These are phyloP conservation scores for Phytophthora chlamydospora DNA, from an alignment of 352 stramenopile species.

Conservation along the genomic window DNA sequence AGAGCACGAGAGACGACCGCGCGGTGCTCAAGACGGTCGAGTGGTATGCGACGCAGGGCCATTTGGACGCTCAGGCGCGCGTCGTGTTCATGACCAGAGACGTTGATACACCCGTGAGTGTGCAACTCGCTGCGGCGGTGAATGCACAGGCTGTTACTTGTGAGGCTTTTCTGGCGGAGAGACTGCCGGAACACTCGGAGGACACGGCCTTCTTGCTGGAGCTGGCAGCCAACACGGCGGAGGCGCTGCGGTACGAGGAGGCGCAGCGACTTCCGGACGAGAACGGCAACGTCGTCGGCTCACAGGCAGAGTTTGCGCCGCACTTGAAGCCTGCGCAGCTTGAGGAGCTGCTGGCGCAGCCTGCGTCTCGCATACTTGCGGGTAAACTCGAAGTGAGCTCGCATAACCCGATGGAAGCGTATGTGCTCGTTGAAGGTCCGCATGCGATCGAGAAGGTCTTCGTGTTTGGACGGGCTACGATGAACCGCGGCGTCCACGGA, in stretches of 20 bases:
- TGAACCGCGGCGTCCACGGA: constrained; percentile 98
- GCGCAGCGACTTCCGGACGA: constrained; percentile 39
- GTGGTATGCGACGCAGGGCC: constrained; percentile 60
- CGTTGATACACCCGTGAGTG: constrained; percentile 44
- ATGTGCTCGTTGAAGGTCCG: constrained; percentile 60
- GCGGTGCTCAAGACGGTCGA: constrained; percentile 63
- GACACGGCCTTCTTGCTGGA: constrained; percentile 55
- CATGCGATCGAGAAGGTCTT: constrained; percentile 64
- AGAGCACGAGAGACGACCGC: constrained; percentile 42
- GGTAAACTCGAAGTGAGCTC: constrained; percentile 74
- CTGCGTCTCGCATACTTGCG: constrained; percentile 37
- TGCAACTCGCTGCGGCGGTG: constrained; percentile 42
- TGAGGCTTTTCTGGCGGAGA: constrained; percentile 50
- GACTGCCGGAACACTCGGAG: constrained; percentile 35
- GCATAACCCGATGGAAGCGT: constrained; percentile 79
- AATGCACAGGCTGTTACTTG: constrained; percentile 68
- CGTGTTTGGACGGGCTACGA: constrained; percentile 76
- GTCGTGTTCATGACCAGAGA: constrained; percentile 70
- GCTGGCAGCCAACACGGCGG: constrained; percentile 64
- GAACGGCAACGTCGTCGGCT: constrained; percentile 23
- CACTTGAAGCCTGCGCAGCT: constrained; percentile 51
- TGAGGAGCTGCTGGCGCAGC: constrained; percentile 35
- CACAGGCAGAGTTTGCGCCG: constrained; percentile 56
- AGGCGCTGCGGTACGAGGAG: constrained; percentile 56
- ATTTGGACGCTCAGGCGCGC: constrained; percentile 41